A percentile compares a stretch with the other conserved stretches of the same genome.
Conservation (phyloP, 352 stramenopile species). For the Phytophthora tubulina region DNA sequence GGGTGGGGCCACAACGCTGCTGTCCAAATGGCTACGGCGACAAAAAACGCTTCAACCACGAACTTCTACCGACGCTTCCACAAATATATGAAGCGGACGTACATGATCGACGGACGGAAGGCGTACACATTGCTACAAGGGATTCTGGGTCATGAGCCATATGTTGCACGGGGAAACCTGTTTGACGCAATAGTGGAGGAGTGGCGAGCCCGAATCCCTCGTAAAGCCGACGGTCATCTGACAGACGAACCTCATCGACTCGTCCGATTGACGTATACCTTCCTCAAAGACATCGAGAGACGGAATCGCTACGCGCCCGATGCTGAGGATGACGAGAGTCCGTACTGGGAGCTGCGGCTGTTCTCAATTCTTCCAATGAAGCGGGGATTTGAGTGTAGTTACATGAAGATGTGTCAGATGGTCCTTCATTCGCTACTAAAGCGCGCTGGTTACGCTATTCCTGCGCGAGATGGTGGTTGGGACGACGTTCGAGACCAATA, state of each 20-base stretch:
- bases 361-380: conserved; percentile 31
- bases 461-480: neutral
- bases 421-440: conserved; percentile 11
- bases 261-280: neutral
- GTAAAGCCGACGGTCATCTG: neutral
- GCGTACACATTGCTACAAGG: neutral
- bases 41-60: neutral
- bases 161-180: neutral
- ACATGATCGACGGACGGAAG: conserved; percentile 5
- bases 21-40: neutral
- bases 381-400: conserved; percentile 27
- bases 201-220: neutral
- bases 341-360: conserved; percentile 4
- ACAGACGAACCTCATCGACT: neutral
- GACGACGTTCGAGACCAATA: neutral
- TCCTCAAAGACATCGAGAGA: conserved; percentile 1
- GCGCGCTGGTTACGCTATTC: neutral
- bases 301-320: conserved; percentile 7
- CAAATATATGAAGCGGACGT: conserved; percentile 1
- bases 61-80: conserved; percentile 8
- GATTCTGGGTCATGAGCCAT: neutral
- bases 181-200: conserved; percentile 6
- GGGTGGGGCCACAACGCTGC: neutral
- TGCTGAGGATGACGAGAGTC: neutral
- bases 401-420: conserved; percentile 31